Evolutionary conservation across 1,284 basidiomycete genomes (phyloP).

Genomic region (Phylloboletellus chloephorus): DNA sequence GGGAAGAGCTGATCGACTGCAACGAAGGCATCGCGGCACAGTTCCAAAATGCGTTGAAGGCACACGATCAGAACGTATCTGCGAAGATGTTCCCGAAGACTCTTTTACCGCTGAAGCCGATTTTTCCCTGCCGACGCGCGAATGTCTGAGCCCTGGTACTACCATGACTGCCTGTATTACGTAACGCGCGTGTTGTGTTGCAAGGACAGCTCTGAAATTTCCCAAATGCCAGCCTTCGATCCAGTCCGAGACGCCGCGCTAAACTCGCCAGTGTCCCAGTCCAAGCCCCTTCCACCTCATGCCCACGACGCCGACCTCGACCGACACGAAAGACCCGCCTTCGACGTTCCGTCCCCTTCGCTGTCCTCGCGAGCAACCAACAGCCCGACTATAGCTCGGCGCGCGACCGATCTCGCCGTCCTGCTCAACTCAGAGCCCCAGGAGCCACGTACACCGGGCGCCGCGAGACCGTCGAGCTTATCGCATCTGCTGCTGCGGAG

Average conservation of each 20-base stretch:
- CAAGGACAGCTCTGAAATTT: constrained; percentile 1
- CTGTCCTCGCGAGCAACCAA: constrained; percentile 34
- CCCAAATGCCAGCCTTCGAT: constrained; percentile 70
- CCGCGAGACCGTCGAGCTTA: constrained; percentile 40
- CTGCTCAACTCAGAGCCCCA: constrained; percentile 58
- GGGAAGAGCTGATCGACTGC: constrained; percentile 34
- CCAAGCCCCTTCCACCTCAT: constrained; percentile 28
- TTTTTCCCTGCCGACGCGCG: constrained; percentile 8
- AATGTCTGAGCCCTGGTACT: no score
- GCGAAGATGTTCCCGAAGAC: constrained; percentile 36
- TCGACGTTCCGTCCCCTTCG: constrained; percentile 31
- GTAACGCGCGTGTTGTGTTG: not conserved
- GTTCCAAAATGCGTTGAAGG: constrained; percentile 31
- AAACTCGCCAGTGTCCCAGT: constrained; percentile 50
- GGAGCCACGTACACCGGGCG: constrained; percentile 38
- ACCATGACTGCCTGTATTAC: not conserved
- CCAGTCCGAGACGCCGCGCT: constrained; percentile 77
- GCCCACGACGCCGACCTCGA: constrained; percentile 26
- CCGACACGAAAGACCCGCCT: constrained; percentile 27
- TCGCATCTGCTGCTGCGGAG: constrained; percentile 47
- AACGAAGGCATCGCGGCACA: constrained; percentile 27
- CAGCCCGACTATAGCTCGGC: constrained; percentile 47
- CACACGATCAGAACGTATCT: constrained; percentile 34
- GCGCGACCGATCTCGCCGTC: constrained; percentile 65
- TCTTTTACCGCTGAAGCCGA: constrained; percentile 26